phyloP scores from a whole-genome alignment of 176 grass and related monocot genomes.

The Lolium multiflorum region DNA sequence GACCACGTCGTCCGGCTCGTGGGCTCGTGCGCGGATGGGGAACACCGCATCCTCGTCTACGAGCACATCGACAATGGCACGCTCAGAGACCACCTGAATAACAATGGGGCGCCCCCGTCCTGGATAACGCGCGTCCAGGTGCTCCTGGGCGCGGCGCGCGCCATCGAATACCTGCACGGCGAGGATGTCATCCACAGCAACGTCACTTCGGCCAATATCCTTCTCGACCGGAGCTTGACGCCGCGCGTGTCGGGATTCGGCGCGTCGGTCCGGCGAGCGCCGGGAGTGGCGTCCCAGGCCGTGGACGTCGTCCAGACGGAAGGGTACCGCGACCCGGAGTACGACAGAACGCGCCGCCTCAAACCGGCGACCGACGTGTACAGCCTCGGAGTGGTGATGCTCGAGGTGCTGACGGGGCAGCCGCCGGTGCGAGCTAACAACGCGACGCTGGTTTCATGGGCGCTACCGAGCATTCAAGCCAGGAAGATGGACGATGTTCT shows the following conservation, averaged over 20 bases:
- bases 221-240: neutral
- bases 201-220: neutral
- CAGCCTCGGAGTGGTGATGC: conserved; percentile 75
- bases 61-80: neutral
- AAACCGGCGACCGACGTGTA: conserved; percentile 55
- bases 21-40: neutral
- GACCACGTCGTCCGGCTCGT: neutral
- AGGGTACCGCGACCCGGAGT: neutral
- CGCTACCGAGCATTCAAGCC: neutral
- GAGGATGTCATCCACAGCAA: neutral
- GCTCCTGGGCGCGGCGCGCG: neutral
- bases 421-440: neutral
- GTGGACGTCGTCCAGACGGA: conserved; percentile 44
- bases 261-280: neutral
- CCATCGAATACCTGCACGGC: neutral
- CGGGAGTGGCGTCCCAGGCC: neutral
- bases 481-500: neutral
- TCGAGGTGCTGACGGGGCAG: conserved; percentile 52
- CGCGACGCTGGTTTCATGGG: neutral
- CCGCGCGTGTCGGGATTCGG: conserved; percentile 6
- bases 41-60: neutral
- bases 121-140: neutral
- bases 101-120: too few species aligned
- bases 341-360: neutral
- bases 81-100: neutral